Evolutionary conservation across 306 rosid species (phyloP).

Genomic region (Quercus mongolica): DNA sequence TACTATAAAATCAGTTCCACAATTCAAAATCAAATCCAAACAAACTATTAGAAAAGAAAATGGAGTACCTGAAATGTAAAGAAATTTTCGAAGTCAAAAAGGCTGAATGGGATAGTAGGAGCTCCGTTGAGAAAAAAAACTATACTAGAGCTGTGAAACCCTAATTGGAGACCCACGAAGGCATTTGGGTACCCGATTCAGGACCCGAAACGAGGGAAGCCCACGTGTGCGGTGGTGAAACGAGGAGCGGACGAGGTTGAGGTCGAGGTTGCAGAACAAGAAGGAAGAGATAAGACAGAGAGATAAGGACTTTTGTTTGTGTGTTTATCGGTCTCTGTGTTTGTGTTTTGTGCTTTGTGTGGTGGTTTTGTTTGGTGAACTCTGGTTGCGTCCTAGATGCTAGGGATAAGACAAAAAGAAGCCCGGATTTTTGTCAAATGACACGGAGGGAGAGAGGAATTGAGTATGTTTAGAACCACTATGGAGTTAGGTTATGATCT

Average conservation of each 20-base stretch:
- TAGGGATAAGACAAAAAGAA: no score
- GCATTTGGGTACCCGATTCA: neutral
- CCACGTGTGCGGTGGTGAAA: neutral
- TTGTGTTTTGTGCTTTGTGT: neutral
- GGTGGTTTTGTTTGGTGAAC: no score
- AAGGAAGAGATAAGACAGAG: slow-evolving; percentile 6
- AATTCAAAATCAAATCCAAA: neutral
- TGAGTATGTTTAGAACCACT: no score
- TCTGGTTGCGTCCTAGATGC: no score
- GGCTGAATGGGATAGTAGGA: neutral
- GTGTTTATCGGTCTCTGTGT: neutral
- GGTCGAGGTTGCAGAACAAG: neutral
- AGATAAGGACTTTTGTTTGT: neutral
- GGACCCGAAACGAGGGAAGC: neutral
- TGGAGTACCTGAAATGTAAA: neutral
- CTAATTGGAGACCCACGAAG: neutral
- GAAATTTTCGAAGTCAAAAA: neutral
- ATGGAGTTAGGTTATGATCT: no score
- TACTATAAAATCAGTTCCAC: neutral
- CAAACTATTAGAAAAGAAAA: neutral
- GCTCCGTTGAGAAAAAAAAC: neutral
- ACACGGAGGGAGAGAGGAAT: no score
- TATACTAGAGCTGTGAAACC: neutral
- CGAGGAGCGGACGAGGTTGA: slow-evolving; percentile 3
- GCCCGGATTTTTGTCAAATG: no score